These are phyloP conservation scores for Daldinia decipiens DNA, from an alignment of 495 filamentous ascomycete species.

Conservation along the genomic window DNA sequence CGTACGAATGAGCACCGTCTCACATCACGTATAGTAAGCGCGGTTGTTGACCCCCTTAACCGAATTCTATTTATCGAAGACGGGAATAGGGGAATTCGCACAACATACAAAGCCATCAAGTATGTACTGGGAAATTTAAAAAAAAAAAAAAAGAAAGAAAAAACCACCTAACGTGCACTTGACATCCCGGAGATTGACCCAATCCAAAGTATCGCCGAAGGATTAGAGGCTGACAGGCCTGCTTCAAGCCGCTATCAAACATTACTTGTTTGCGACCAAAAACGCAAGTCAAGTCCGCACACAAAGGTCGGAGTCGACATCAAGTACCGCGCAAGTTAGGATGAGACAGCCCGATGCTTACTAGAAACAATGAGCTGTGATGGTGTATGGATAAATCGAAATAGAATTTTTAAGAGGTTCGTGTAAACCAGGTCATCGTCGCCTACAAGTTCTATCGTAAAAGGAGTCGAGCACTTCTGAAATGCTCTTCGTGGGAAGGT, in stretches of 20 bases:
- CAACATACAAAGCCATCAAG: conserved; percentile 32
- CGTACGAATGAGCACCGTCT: conserved; percentile 8
- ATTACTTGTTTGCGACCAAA: conserved; percentile 11
- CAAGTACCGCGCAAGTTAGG: conserved; percentile 12
- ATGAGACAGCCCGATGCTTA: conserved; percentile 6
- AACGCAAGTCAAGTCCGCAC: conserved; percentile 1
- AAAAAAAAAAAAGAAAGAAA: conserved; percentile 20
- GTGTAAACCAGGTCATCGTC: conserved; percentile 42
- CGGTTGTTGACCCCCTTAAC: background rate
- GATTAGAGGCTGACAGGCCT: conserved; percentile 2
- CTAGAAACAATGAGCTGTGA: conserved; percentile 31
- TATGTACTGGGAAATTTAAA: conserved; percentile 46
- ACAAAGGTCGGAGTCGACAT: conserved; percentile 15
- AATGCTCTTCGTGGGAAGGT: conserved; percentile 16
- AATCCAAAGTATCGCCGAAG: conserved; percentile 5
- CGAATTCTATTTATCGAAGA: background rate
- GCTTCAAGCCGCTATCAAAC: conserved; percentile 12
- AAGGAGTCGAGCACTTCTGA: conserved; percentile 27
- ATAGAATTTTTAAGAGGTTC: conserved; percentile 43
- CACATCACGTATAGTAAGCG: background rate
- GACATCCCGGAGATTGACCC: conserved; percentile 13
- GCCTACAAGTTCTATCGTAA: conserved; percentile 40
- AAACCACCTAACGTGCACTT: conserved; percentile 20
- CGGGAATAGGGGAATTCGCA: conserved; percentile 18
- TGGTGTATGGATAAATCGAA: conserved; percentile 45